A percentile compares a stretch with the other conserved stretches of the same genome.
phyloP scores from a whole-genome alignment of 2,329 filamentous ascomycete genomes.

The Diaporthe vexans region DNA sequence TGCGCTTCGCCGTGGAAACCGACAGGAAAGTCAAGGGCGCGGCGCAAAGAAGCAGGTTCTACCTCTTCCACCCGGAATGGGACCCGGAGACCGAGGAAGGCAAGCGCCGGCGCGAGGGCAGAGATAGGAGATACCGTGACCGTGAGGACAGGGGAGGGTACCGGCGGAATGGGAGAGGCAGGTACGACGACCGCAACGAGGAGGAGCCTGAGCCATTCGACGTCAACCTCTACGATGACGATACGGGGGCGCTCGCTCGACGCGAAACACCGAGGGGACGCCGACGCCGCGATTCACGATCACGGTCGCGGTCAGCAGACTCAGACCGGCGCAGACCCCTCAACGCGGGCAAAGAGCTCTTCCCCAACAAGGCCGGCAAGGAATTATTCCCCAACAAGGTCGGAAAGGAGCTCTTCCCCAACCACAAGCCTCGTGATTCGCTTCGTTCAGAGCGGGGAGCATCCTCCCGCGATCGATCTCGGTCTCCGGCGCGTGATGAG shows the following conservation, averaged over 20 bases:
- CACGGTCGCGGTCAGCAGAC: constrained; percentile 41
- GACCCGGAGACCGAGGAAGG: constrained; percentile 76
- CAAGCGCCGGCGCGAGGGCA: constrained; percentile 68
- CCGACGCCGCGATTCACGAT: constrained; percentile 38
- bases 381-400: constrained; percentile 36
- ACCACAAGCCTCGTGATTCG: constrained; percentile 41
- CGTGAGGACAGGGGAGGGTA: constrained; percentile 56
- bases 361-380: constrained; percentile 57
- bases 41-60: constrained; percentile 87
- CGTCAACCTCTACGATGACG: constrained; percentile 87
- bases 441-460: constrained; percentile 46
- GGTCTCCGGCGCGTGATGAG: constrained; percentile 63
- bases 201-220: constrained; percentile 69
- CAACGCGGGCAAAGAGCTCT: constrained; percentile 74
- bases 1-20: constrained; percentile 79
- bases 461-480: constrained; percentile 62
- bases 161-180: constrained; percentile 59
- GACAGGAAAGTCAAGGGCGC: constrained; percentile 88
- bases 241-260: constrained; percentile 55
- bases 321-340: constrained; percentile 49
- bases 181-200: constrained; percentile 75
- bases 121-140: constrained; percentile 70
- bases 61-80: constrained; percentile 90
- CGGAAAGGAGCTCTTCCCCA: no score
- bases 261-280: constrained; percentile 42